Evolutionary conservation across 306 rosid species (phyloP).

Genomic region (Medicago ruthenica): DNA sequence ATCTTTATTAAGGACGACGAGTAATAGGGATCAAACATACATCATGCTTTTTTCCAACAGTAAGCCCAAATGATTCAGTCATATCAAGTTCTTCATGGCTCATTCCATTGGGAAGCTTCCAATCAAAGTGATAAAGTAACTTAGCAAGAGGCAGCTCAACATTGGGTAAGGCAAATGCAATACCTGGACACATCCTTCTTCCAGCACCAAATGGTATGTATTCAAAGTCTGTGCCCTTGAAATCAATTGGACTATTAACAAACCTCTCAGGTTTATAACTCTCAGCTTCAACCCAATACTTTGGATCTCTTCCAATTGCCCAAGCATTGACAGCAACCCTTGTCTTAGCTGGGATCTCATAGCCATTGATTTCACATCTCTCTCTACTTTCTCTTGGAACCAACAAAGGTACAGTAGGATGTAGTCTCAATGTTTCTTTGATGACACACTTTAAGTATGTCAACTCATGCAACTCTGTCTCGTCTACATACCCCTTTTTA

Average conservation of each 20-base stretch:
- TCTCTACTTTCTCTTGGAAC: slow-evolving; percentile 5
- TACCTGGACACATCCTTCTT: neutral
- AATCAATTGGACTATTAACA: neutral
- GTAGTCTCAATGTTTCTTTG: neutral
- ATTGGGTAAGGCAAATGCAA: neutral
- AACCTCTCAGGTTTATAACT: slow-evolving; percentile 2
- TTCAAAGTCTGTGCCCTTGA: neutral
- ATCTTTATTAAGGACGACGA: neutral
- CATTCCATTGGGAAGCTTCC: neutral
- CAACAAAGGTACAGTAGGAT: neutral
- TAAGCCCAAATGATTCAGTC: neutral
- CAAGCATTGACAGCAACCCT: neutral
- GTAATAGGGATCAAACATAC: neutral
- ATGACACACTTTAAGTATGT: neutral
- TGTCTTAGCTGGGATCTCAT: neutral
- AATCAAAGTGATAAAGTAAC: neutral
- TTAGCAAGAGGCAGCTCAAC: neutral
- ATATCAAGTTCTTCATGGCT: neutral
- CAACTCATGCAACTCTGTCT: neutral
- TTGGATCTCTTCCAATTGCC: slow-evolving; percentile 4
- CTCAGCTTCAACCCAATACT: neutral
- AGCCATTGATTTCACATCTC: neutral
- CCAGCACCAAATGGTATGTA: neutral
- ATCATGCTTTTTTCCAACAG: neutral
- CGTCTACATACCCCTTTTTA: neutral